Conservation (phyloP, 495 filamentous ascomycete genomes). For the Podospora anserina region DNA sequence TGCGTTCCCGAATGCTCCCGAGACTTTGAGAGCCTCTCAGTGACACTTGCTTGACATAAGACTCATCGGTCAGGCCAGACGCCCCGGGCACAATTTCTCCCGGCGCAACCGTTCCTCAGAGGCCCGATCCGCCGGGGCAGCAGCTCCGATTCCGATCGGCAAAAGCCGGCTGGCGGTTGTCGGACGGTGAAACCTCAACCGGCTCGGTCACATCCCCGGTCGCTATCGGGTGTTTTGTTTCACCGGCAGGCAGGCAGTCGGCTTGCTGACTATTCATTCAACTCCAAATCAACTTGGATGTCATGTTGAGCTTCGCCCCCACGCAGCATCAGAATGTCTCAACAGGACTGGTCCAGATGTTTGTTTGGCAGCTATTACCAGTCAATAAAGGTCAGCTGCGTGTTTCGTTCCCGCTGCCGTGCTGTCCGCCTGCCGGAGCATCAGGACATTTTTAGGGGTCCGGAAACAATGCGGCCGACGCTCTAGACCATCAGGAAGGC, state of each 20-base stretch:
- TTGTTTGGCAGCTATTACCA: not conserved
- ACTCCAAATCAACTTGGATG: not conserved
- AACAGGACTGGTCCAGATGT: not conserved
- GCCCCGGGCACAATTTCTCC: not conserved
- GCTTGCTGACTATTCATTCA: not conserved
- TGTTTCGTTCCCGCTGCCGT: not conserved
- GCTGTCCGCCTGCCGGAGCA: not conserved
- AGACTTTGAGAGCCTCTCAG: not conserved
- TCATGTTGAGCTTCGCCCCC: not conserved
- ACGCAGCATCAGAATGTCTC: not conserved
- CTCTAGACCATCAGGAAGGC: not conserved
- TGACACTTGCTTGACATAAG: not conserved
- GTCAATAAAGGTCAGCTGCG: not conserved
- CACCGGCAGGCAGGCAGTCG: not conserved
- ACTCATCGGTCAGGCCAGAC: not conserved
- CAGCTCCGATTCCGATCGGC: slow-evolving; percentile 11
- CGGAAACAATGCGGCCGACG: slow-evolving; percentile 2
- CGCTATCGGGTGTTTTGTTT: not conserved
- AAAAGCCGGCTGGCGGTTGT: slow-evolving; percentile 8
- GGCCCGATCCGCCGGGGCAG: not conserved
- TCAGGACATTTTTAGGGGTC: slow-evolving; percentile 5
- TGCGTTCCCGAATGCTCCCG: not conserved
- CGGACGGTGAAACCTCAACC: not conserved
- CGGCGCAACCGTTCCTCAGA: not conserved
- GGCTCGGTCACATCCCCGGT: not conserved